Conservation (phyloP, 139 green algal species). For the Ettlia oleoabundans region DNA sequence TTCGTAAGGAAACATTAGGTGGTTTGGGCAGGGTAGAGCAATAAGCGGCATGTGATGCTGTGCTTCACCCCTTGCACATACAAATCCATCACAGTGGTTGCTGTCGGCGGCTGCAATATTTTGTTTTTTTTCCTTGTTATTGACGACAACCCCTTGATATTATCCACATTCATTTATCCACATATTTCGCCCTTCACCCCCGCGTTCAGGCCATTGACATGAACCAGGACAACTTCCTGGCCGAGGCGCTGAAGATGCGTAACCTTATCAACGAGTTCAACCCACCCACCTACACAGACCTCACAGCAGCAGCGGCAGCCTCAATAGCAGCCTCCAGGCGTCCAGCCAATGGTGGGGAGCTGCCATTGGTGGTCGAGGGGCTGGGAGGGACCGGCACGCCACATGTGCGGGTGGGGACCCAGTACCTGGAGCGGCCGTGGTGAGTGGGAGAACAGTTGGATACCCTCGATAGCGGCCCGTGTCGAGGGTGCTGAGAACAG, state of each 20-base stretch:
- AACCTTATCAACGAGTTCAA: conserved; percentile 75
- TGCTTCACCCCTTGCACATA: too few relatives aligned
- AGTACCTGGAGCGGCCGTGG: conserved; percentile 21
- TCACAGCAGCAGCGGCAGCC: neutral
- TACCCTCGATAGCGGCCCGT: neutral
- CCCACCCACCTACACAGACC: conserved; percentile 38
- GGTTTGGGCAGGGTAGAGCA: too few relatives aligned
- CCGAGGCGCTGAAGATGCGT: conserved; percentile 82
- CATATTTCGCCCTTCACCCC: neutral
- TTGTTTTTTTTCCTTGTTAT: too few relatives aligned
- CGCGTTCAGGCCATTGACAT: conserved; percentile 80
- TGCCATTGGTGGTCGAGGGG: conserved; percentile 20
- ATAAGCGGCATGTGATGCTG: too few relatives aligned
- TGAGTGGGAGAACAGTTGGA: neutral
- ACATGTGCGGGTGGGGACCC: conserved; percentile 8
- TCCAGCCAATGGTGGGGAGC: conserved; percentile 4
- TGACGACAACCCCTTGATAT: too few relatives aligned
- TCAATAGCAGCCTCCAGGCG: neutral
- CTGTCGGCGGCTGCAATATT: too few relatives aligned
- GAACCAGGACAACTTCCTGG: conserved; percentile 91
- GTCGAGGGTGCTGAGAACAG: too few relatives aligned
- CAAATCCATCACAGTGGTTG: too few relatives aligned
- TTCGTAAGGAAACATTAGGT: too few relatives aligned
- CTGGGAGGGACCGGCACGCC: neutral
- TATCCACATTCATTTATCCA: neutral